These are phyloP conservation scores for Penicillium alfredii DNA, from an alignment of 495 filamentous ascomycete species.

Conservation along the genomic window DNA sequence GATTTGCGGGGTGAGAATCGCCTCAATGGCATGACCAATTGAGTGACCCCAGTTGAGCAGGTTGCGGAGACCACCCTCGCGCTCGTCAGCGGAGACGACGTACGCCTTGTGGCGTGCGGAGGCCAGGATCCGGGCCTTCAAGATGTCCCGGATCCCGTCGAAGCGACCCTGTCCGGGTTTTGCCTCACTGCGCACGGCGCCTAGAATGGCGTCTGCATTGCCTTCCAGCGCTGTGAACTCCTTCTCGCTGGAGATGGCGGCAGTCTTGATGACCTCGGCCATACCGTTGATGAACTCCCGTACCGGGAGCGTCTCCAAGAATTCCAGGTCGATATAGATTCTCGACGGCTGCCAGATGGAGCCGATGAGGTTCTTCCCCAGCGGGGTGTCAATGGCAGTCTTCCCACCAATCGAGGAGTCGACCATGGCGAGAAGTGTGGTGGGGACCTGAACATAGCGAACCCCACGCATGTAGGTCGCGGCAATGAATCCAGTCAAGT, in stretches of 20 bases:
- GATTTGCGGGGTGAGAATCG: conserved; percentile 90
- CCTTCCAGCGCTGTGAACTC: conserved; percentile 84
- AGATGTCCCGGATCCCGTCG: conserved; percentile 60
- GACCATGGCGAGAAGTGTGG: conserved; percentile 92
- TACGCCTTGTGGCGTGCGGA: conserved; percentile 86
- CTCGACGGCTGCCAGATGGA: conserved; percentile 93
- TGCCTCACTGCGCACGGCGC: conserved; percentile 56
- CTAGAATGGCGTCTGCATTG: conserved; percentile 68
- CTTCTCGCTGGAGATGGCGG: conserved; percentile 85
- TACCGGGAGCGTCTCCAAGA: conserved; percentile 84
- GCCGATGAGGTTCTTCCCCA: conserved; percentile 94
- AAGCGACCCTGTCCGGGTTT: conserved; percentile 53
- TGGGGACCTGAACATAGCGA: conserved; percentile 92
- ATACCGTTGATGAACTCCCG: conserved; percentile 98
- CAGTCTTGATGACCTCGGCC: conserved; percentile 98
- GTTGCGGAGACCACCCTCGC: conserved; percentile 90
- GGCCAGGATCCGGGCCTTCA: conserved; percentile 83
- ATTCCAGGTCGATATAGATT: conserved; percentile 90
- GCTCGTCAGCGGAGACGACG: conserved; percentile 89
- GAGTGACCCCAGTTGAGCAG: conserved; percentile 97
- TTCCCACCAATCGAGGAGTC: conserved; percentile 98
- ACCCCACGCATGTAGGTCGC: conserved; percentile 98
- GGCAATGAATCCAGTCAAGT: conserved; percentile 94
- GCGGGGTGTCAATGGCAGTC: conserved; percentile 95
- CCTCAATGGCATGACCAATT: conserved; percentile 94